A percentile compares a stretch with the other conserved stretches of the same genome.
These are phyloP conservation scores for Populus hybrid DNA, from an alignment of 441 rosid genomes.

Conservation along the genomic window DNA sequence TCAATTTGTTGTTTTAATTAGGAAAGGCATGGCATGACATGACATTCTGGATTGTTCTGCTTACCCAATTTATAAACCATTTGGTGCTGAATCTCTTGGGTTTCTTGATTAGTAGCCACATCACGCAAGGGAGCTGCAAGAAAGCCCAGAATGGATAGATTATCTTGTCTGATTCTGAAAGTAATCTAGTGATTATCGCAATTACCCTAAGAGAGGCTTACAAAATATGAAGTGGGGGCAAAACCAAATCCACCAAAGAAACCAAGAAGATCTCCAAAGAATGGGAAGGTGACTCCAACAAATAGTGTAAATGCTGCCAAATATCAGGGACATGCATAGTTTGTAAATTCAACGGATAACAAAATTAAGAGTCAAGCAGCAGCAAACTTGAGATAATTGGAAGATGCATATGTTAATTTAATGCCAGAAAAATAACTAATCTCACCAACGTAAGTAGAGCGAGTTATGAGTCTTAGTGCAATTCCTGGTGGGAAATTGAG, in stretches of 20 bases:
- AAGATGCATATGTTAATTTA: not conserved
- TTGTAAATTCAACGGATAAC: not conserved
- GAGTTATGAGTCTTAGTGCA: slow-evolving; percentile 53
- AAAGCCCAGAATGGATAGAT: not conserved
- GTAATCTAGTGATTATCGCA: not conserved
- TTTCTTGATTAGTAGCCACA: slow-evolving; percentile 90
- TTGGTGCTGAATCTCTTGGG: slow-evolving; percentile 65
- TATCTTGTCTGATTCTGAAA: not conserved
- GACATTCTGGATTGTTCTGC: not conserved
- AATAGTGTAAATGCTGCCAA: slow-evolving; percentile 78
- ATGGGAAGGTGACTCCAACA: slow-evolving; percentile 78
- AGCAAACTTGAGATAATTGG: not conserved
- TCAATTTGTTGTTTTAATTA: not conserved
- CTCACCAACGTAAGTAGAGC: slow-evolving; percentile 86
- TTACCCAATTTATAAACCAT: slow-evolving; percentile 94
- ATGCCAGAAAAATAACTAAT: not conserved
- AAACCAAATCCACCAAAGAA: slow-evolving; percentile 97
- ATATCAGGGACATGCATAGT: not conserved
- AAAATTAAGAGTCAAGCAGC: not conserved
- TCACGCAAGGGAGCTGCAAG: slow-evolving; percentile 79
- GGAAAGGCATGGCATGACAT: not conserved
- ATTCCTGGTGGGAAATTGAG: slow-evolving; percentile 58
- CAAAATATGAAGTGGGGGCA: slow-evolving; percentile 92
- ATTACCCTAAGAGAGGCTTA: slow-evolving; percentile 30
- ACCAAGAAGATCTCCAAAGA: slow-evolving; percentile 94